phyloP scores from a whole-genome alignment of 202 grass and related monocot genomes.

The Dendrocalamus latiflorus region DNA sequence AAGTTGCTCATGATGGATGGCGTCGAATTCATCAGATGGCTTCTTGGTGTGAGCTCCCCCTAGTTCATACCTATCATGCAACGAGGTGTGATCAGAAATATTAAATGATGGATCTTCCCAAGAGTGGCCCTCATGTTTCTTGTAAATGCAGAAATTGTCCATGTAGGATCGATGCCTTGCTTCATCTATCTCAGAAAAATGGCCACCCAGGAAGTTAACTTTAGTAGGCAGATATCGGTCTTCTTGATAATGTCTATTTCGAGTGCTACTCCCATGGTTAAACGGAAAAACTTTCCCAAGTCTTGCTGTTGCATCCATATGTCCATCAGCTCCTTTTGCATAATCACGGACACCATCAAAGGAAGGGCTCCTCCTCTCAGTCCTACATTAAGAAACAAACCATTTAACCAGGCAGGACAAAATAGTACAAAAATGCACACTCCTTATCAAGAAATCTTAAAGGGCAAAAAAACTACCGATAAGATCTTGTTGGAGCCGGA shows the following conservation, averaged over 20 bases:
- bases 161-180: conserved; percentile 20
- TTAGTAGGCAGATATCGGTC: background rate
- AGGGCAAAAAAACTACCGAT: background rate
- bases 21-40: background rate
- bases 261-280: background rate
- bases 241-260: conserved; percentile 14
- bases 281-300: conserved; percentile 1
- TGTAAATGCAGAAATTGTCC: background rate
- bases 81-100: background rate
- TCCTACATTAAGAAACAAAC: conserved; percentile 30
- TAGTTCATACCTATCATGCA: conserved; percentile 1
- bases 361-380: background rate
- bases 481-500: background rate
- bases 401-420: background rate
- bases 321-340: conserved; percentile 1
- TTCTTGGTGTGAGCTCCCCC: background rate
- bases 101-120: background rate
- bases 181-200: conserved; percentile 23
- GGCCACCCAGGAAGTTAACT: background rate
- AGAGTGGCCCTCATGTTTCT: background rate
- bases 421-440: background rate
- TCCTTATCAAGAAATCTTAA: background rate
- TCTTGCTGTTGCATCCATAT: background rate
- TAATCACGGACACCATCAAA: background rate
- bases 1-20: conserved; percentile 9